Conservation (phyloP, 495 filamentous ascomycete genomes). For the Lindgomyces ingoldianus region DNA sequence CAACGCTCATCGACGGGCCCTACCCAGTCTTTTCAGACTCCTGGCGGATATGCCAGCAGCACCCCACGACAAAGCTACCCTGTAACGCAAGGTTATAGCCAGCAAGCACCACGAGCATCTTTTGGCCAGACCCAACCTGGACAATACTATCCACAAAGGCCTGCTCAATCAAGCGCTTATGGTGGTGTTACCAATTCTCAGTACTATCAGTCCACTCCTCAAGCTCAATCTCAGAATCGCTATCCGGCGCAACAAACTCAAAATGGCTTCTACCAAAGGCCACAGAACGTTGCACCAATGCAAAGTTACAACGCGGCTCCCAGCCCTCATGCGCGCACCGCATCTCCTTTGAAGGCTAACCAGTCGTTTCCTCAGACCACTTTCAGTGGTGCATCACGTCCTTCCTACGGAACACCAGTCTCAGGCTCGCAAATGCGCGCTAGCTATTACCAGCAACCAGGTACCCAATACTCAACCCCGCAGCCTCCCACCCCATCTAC, state of each 20-base stretch:
- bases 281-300: conserved; percentile 23
- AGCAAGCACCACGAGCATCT: conserved; percentile 35
- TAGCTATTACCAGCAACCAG: conserved; percentile 21
- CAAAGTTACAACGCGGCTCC: conserved; percentile 23
- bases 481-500: conserved; percentile 26
- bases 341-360: conserved; percentile 31
- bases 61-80: conserved; percentile 22
- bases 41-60: conserved; percentile 14
- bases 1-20: conserved; percentile 26
- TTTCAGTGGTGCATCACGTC: conserved; percentile 20
- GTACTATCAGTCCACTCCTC: conserved; percentile 34
- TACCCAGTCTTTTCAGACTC: conserved; percentile 29
- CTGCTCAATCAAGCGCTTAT: conserved; percentile 24
- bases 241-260: conserved; percentile 20
- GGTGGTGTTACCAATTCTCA: conserved; percentile 28
- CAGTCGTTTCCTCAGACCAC: conserved; percentile 7
- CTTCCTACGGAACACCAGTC: conserved; percentile 28
- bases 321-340: conserved; percentile 29
- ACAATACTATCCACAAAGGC: conserved; percentile 33
- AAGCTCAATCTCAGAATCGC: conserved; percentile 30
- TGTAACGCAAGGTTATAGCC: conserved; percentile 26
- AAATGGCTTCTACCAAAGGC: conserved; percentile 32
- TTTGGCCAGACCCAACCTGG: conserved; percentile 18
- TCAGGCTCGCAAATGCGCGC: conserved; percentile 25
- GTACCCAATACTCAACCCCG: conserved; percentile 26